Percentiles rank a stretch among this genome's conserved stretches.
Conservation (phyloP, 2,329 filamentous ascomycete genomes). For the Ceratocystis alfenasii region DNA sequence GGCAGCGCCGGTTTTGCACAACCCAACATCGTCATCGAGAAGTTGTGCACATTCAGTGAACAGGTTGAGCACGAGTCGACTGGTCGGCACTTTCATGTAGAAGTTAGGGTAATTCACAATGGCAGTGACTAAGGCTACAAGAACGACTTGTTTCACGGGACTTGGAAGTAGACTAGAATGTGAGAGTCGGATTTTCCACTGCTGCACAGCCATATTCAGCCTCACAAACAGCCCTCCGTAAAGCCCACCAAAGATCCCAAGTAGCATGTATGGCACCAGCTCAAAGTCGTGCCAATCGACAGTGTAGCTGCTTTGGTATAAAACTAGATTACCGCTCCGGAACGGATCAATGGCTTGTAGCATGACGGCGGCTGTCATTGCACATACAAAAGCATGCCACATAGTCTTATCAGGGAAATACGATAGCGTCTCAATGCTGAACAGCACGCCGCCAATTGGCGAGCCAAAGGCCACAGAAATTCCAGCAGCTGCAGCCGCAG, state of each 20-base stretch:
- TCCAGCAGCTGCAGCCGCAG: slow-evolving; percentile 79
- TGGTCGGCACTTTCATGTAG: slow-evolving; percentile 87
- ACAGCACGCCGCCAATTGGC: slow-evolving; percentile 85
- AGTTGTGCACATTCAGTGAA: slow-evolving; percentile 82
- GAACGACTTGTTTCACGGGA: slow-evolving; percentile 66
- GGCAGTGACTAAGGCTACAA: slow-evolving; percentile 71
- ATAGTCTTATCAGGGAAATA: slow-evolving; percentile 99
- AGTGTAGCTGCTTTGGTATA: slow-evolving; percentile 92
- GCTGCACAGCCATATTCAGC: slow-evolving; percentile 74
- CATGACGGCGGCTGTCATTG: slow-evolving; percentile 94
- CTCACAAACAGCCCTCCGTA: slow-evolving; percentile 94
- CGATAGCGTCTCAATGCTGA: slow-evolving; percentile 91
- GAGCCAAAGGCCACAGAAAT: slow-evolving; percentile 92
- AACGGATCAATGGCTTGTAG: slow-evolving; percentile 91
- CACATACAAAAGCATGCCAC: slow-evolving; percentile 99
- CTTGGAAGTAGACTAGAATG: slow-evolving; percentile 51
- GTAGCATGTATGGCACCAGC: slow-evolving; percentile 70
- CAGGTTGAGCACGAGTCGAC: slow-evolving; percentile 80
- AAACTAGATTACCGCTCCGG: slow-evolving; percentile 82
- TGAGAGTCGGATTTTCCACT: slow-evolving; percentile 52
- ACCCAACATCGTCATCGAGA: slow-evolving; percentile 72
- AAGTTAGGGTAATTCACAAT: slow-evolving; percentile 90
- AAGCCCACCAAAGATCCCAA: slow-evolving; percentile 82
- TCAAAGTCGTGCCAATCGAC: slow-evolving; percentile 91
- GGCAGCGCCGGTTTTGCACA: slow-evolving; percentile 51